A percentile compares a stretch with the other conserved stretches of the same genome.
These are phyloP conservation scores for Haplographium delicatum DNA, from an alignment of 495 filamentous ascomycete species.

Conservation along the genomic window DNA sequence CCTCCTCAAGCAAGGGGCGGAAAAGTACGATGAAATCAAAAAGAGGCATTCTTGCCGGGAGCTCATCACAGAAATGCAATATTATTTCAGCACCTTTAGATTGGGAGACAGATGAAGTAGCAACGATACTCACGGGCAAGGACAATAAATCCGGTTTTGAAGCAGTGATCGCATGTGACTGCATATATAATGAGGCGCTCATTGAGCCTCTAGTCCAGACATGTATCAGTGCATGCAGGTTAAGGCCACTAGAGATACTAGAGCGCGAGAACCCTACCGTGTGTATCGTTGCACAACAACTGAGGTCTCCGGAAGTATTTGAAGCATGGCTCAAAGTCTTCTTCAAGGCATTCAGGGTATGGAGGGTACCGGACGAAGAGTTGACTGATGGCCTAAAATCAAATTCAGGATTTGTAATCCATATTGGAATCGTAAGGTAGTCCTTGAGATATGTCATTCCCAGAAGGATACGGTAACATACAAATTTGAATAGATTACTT, in stretches of 20 bases:
- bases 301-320: constrained; percentile 78
- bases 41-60: constrained; percentile 3
- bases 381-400: constrained; percentile 50
- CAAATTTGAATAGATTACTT: background rate
- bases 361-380: constrained; percentile 65
- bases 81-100: constrained; percentile 54
- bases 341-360: constrained; percentile 59
- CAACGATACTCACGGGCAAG: constrained; percentile 31
- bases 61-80: constrained; percentile 23
- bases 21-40: constrained; percentile 26
- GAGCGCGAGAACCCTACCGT: constrained; percentile 41
- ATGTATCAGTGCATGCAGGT: constrained; percentile 69
- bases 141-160: constrained; percentile 41
- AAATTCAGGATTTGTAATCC: constrained; percentile 60
- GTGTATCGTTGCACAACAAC: constrained; percentile 79
- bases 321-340: constrained; percentile 74
- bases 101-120: constrained; percentile 60
- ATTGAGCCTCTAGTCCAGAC: constrained; percentile 78
- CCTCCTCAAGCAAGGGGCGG: constrained; percentile 20
- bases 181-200: constrained; percentile 84
- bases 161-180: constrained; percentile 75
- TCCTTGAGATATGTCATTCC: too few relatives aligned
- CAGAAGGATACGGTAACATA: background rate
- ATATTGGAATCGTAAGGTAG: constrained; percentile 53
- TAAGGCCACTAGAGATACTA: constrained; percentile 34